phyloP scores from a whole-genome alignment of 2,329 filamentous ascomycete species.

The Lasiodiplodia theobromae region DNA sequence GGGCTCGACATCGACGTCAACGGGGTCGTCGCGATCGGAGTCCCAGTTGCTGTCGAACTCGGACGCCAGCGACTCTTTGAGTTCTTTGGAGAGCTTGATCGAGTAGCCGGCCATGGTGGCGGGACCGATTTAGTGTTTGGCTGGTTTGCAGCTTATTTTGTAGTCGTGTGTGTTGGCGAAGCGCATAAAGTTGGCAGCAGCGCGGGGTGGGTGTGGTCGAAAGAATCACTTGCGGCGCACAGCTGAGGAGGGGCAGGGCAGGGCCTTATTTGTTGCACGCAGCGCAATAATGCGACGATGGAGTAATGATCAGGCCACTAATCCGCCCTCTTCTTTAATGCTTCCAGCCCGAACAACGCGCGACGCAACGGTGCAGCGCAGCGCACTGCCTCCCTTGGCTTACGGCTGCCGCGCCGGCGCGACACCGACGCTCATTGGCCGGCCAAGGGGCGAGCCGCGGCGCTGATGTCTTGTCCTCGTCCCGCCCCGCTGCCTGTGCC shows the following conservation, averaged over 20 bases:
- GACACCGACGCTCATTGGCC: neutral
- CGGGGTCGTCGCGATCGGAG: neutral
- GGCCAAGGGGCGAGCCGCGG: neutral
- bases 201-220: too few species aligned
- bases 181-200: neutral
- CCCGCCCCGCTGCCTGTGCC: conserved; percentile 9
- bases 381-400: conserved; percentile 21
- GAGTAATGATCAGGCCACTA: too few species aligned
- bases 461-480: neutral
- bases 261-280: too few species aligned
- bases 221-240: too few species aligned
- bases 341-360: neutral
- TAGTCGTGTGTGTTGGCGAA: neutral
- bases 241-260: too few species aligned
- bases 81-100: conserved; percentile 7
- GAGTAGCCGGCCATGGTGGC: neutral
- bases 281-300: too few species aligned
- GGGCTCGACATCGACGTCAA: too few species aligned
- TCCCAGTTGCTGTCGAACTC: conserved; percentile 8
- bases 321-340: too few species aligned
- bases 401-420: neutral
- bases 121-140: neutral
- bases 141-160: neutral
- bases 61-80: neutral
- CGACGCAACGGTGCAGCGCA: neutral